Conservation (phyloP, 2,329 filamentous ascomycete genomes). For the Pseudocercospora eumusae region DNA sequence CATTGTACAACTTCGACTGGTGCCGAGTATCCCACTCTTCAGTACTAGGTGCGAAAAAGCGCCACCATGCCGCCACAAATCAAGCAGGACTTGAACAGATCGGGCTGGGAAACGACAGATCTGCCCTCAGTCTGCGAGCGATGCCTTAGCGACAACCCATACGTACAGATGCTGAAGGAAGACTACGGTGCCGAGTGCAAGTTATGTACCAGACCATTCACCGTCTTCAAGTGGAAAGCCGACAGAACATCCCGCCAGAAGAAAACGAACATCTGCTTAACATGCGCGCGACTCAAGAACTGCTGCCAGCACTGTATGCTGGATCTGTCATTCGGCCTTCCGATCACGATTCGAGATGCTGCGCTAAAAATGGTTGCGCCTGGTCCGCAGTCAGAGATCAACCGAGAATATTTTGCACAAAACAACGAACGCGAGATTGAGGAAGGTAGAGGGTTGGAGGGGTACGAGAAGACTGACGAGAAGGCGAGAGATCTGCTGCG, state of each 20-base stretch:
- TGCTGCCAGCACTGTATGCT: slow-evolving; percentile 99
- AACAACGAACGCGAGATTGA: slow-evolving; percentile 96
- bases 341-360: slow-evolving; percentile 91
- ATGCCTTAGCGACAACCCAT: slow-evolving; percentile 93
- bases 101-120: slow-evolving; percentile 92
- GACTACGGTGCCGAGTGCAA: slow-evolving; percentile 75
- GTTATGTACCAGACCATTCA: slow-evolving; percentile 90
- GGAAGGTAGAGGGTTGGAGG: slow-evolving; percentile 82
- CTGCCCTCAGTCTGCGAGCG: slow-evolving; percentile 88
- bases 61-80: slow-evolving; percentile 79
- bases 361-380: slow-evolving; percentile 97
- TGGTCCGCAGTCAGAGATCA: slow-evolving; percentile 87
- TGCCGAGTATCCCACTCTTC: background rate
- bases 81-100: slow-evolving; percentile 92
- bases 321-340: slow-evolving; percentile 91
- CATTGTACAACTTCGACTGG: background rate
- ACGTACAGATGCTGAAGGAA: slow-evolving; percentile 98
- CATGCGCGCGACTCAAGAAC: slow-evolving; percentile 95
- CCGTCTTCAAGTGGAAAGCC: slow-evolving; percentile 91
- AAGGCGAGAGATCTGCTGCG: slow-evolving; percentile 88
- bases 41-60: background rate
- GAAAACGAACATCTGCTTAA: slow-evolving; percentile 92
- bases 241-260: slow-evolving; percentile 90
- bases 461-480: slow-evolving; percentile 95
- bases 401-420: slow-evolving; percentile 95